A percentile compares a stretch with the other conserved stretches of the same genome.
phyloP scores from a whole-genome alignment of 352 stramenopile genomes.

The Globisporangium paroecandrum region DNA sequence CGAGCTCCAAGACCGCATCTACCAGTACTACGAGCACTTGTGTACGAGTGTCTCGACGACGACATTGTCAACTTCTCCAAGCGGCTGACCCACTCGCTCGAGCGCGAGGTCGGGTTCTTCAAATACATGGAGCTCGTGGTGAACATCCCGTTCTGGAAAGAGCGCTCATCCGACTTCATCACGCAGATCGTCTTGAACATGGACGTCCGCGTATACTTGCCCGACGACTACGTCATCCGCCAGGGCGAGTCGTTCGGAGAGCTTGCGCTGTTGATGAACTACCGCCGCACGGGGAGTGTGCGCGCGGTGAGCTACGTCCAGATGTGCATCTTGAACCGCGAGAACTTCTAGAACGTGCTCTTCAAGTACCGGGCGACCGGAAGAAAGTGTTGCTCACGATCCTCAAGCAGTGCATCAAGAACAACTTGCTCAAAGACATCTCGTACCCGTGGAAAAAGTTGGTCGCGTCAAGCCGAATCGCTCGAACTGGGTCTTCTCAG shows the following conservation, averaged over 20 bases:
- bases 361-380: conserved; percentile 32
- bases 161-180: conserved; percentile 57
- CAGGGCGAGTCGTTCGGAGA: conserved; percentile 45
- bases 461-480: neutral
- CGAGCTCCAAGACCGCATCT: conserved; percentile 8
- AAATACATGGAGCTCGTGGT: conserved; percentile 65
- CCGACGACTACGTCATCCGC: conserved; percentile 71
- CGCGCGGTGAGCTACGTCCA: conserved; percentile 46
- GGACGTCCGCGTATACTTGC: conserved; percentile 60
- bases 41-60: conserved; percentile 64
- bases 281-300: conserved; percentile 37
- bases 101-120: conserved; percentile 55
- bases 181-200: conserved; percentile 58
- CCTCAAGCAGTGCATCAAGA: conserved; percentile 4
- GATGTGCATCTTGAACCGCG: conserved; percentile 43
- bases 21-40: conserved; percentile 65
- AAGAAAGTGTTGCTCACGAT: conserved; percentile 3
- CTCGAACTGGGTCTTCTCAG: neutral
- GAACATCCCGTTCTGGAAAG: conserved; percentile 52
- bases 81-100: conserved; percentile 45
- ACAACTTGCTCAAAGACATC: conserved; percentile 10
- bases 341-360: conserved; percentile 37
- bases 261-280: conserved; percentile 55
- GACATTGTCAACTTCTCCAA: conserved; percentile 51
- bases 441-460: conserved; percentile 7